Evolutionary conservation across 352 stramenopile genomes (phyloP), one percentile per base, ranked within the genome.

Genomic region (Globisporangium okanoganense): DNA sequence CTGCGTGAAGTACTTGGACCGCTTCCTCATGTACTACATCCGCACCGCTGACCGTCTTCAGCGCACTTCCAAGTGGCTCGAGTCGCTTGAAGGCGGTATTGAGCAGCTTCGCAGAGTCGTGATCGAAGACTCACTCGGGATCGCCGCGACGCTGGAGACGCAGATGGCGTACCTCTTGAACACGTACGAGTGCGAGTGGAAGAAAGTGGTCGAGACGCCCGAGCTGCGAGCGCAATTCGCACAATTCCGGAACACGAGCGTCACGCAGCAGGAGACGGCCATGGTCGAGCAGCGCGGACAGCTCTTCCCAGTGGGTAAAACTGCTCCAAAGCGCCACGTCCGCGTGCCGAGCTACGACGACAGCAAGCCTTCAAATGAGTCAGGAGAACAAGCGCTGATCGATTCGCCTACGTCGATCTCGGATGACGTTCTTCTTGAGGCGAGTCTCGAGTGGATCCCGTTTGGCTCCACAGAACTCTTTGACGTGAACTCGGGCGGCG

Each of bases 141-240:
- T 97, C 58, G 89, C 75, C 38, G 85, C 76, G 12, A 90, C 64
- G 43, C 66, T 85, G 35, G 75, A 85, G 56, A 69, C 94, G 66
- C 87, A 95, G 43, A 98, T 98, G 89, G 73, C 78, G 53, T 75
- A 86, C 55, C 73, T 97, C 44, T 79, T 98, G n/a, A 76, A 95
- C 67, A 97, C 88, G 22, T 98, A 97, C 77, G 88, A 97, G 70
- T 95, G 95, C 66, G 92, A 98, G 71, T 98, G 91, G 91, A 92
- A 92, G 53, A 90, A 95, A 61, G 90, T 98, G 67, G 82, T 97
- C 47, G 85, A 95, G 64, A 79, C 92, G 29, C 89, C 89, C 0
- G 78, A 85, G 31, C 65, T 85, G 18, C 71, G 88, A 40, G 77
- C 82, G 10, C 75, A 95, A 55, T 98, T 97, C 66, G 78, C 86